Evolutionary conservation across 2,329 filamentous ascomycete genomes (phyloP), one percentile per base, ranked within the genome.

Genomic region (Aspergillus pseudoterreus): DNA sequence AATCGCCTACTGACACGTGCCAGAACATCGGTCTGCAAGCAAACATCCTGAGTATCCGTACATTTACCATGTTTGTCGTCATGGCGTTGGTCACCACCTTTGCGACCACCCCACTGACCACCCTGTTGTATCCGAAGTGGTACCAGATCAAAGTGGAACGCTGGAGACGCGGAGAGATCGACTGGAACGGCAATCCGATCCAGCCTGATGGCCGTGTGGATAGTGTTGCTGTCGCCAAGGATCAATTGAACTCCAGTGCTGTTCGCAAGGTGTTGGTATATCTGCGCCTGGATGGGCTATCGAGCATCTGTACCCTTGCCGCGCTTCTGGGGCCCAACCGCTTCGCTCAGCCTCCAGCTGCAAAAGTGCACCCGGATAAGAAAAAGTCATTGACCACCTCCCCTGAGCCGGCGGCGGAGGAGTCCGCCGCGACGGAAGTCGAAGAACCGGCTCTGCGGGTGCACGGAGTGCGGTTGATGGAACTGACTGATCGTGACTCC

Each of bases 41-140:
- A 17, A 84, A 83, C 33, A 95, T 95, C 54, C 77, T 96, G 15
- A 92, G 87, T 52, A 80, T 79, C 0, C 78, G 88, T 14, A 95
- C 90, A 0, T 96, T 96, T 63, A 95, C 91, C 47, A 95, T 96
- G 49, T 95, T 96, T 60, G 90, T 96, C 19, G 88, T 96, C 63
- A 96, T 96, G 91, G 91, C 91, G 8, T 76, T 95, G 2, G 77
- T 95, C 30, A 95, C 90, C 0, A 96, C 91, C 0, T 90, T 96
- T 52, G 73, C 84, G 0, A 95, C 91, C 0, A 92, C 91, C 0
- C 91, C 91, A 0, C 72, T 95, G 38, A 88, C 87, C 1, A 79
- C 82, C 11, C 77, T 75, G 47, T 75, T 95, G 6, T 96, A 95
- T 58, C 91, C 91, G 1, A 79, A 82, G 4, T 87, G 80, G 82